Percentiles rank a stretch among this genome's conserved stretches.
These are phyloP conservation scores for Bocquillonia castaneifolia DNA, from an alignment of 441 rosid genomes.

Conservation along the genomic window DNA sequence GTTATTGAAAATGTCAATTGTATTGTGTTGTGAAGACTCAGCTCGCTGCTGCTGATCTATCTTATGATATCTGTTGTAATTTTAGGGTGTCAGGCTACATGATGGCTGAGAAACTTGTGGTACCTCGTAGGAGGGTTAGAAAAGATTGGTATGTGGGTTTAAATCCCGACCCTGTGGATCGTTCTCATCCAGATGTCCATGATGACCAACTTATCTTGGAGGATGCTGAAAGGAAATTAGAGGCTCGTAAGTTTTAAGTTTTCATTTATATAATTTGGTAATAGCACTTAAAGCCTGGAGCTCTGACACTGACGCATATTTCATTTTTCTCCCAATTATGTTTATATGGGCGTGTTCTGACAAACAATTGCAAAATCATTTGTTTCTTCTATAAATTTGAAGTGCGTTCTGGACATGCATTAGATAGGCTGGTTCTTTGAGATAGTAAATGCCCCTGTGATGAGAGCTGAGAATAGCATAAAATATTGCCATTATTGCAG, in stretches of 20 bases:
- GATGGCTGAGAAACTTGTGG: slow-evolving; percentile 89
- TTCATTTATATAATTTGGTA: not conserved
- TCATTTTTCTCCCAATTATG: not conserved
- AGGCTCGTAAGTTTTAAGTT: slow-evolving; percentile 59
- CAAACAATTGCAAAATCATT: not conserved
- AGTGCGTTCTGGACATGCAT: not conserved
- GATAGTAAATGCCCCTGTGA: slow-evolving; percentile 8
- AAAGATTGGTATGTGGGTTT: slow-evolving; percentile 93
- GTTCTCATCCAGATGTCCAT: slow-evolving; percentile 86
- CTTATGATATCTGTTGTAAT: slow-evolving; percentile 20
- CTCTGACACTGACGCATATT: not conserved
- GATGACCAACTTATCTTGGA: slow-evolving; percentile 61
- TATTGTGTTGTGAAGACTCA: not conserved
- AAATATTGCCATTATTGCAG: slow-evolving; percentile 43
- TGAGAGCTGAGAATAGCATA: slow-evolving; percentile 20
- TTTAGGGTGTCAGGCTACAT: slow-evolving; percentile 87
- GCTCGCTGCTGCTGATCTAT: slow-evolving; percentile 1
- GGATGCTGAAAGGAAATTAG: slow-evolving; percentile 45
- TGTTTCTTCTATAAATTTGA: not conserved
- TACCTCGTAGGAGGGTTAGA: slow-evolving; percentile 82
- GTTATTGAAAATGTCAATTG: not conserved
- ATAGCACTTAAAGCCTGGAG: not conserved
- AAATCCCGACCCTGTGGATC: slow-evolving; percentile 83
- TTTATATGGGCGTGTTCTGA: not conserved
- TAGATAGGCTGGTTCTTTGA: slow-evolving; percentile 22